Conservation (phyloP, 208 protist genomes). For the Leishmania guyanensis region DNA sequence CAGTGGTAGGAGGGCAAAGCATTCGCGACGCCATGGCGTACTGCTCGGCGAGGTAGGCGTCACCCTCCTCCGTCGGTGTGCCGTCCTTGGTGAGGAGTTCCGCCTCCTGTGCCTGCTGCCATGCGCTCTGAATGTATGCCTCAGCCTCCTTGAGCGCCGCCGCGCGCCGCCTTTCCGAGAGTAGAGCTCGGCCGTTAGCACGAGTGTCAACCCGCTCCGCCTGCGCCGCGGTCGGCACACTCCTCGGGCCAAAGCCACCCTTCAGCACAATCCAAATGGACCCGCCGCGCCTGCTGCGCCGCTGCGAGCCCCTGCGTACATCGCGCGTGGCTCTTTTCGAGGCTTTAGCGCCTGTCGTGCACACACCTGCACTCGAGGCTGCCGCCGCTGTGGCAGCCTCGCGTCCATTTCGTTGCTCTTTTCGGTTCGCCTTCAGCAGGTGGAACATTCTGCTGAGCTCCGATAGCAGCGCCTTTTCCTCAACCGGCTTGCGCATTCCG, state of each 20-base stretch:
- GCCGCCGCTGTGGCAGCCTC: slow-evolving; percentile 1
- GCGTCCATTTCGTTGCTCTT: slow-evolving; percentile 39
- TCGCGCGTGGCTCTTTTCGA: slow-evolving; percentile 14
- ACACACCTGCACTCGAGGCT: not conserved
- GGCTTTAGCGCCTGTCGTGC: not conserved
- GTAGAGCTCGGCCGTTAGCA: slow-evolving; percentile 28
- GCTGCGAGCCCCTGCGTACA: slow-evolving; percentile 26
- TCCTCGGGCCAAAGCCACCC: slow-evolving; percentile 51
- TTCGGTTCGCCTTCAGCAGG: slow-evolving; percentile 55
- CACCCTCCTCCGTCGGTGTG: slow-evolving; percentile 51
- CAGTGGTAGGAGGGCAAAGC: slow-evolving; percentile 28
- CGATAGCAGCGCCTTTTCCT: slow-evolving; percentile 64
- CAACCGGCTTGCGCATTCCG: slow-evolving; percentile 19
- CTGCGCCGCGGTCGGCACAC: slow-evolving; percentile 35
- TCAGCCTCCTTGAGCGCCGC: slow-evolving; percentile 58
- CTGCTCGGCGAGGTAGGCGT: slow-evolving; percentile 77
- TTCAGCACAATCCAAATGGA: slow-evolving; percentile 85
- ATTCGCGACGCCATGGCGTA: slow-evolving; percentile 60
- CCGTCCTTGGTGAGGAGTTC: slow-evolving; percentile 34
- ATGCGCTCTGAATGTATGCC: slow-evolving; percentile 73
- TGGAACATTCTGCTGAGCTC: slow-evolving; percentile 75
- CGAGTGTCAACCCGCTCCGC: not conserved
- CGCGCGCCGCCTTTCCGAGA: slow-evolving; percentile 49
- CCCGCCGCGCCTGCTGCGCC: slow-evolving; percentile 43
- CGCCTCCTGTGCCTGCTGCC: slow-evolving; percentile 59